Evolutionary conservation across 1,284 basidiomycete species (phyloP).

Genomic region (Pyrrhoderma noxium): DNA sequence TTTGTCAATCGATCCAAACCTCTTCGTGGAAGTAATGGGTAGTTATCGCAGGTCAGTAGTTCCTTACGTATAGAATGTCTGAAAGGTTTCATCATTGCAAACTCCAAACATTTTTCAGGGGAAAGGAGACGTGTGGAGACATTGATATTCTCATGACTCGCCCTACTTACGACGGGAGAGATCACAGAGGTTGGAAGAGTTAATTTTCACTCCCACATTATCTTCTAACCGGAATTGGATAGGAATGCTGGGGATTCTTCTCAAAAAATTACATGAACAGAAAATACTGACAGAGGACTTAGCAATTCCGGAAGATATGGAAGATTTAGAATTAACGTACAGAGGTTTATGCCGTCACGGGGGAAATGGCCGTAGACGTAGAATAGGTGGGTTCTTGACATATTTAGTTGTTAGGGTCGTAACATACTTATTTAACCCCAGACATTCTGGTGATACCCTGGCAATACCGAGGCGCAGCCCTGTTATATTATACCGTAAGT

Average conservation of each 20-base stretch:
- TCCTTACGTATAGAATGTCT: neutral
- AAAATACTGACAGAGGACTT: constrained; percentile 74
- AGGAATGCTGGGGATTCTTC: constrained; percentile 54
- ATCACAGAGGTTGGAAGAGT: constrained; percentile 49
- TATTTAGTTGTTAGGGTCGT: neutral
- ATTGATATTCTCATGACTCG: constrained; percentile 87
- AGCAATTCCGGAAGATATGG: constrained; percentile 57
- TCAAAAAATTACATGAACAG: constrained; percentile 47
- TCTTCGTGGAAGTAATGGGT: constrained; percentile 84
- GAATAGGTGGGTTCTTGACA: constrained; percentile 53
- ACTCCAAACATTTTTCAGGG: constrained; percentile 30
- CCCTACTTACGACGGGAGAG: constrained; percentile 59
- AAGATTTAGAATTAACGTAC: constrained; percentile 68
- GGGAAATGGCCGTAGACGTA: constrained; percentile 36
- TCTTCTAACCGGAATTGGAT: neutral
- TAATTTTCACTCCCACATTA: too few relatives aligned
- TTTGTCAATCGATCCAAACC: constrained; percentile 57
- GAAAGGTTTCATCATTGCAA: too few relatives aligned
- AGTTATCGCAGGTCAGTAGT: constrained; percentile 67
- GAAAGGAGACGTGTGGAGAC: constrained; percentile 75
- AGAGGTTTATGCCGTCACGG: constrained; percentile 63
- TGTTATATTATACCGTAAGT: constrained; percentile 83
- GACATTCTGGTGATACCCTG: constrained; percentile 75
- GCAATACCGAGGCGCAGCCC: constrained; percentile 69
- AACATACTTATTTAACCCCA: constrained; percentile 19